Evolutionary conservation across 1,284 basidiomycete genomes (phyloP), one percentile per base, ranked within the genome.

Genomic region (Marasmius fiardii): DNA sequence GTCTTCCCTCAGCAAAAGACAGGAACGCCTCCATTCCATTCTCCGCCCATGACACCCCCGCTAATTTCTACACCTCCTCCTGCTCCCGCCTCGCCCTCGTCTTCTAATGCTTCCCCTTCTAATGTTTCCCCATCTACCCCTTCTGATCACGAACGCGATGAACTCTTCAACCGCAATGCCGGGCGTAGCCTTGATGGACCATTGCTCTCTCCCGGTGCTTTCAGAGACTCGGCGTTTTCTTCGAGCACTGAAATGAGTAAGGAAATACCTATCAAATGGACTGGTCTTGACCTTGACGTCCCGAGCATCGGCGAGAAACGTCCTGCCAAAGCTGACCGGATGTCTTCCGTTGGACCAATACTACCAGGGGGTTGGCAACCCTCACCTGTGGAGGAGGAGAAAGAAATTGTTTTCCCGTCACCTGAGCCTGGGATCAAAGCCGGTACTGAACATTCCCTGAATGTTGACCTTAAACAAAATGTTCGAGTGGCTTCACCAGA

Each of bases 261-360:
- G 14, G 78, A 81, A 43, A 71, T 78, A 51, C 77, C 80, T 7
- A 77, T 82, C 48, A 76, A 77, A 56, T 82, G 82, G 82, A 77
- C 75, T 23, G 81, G 80, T 8, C 62, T 14, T 28, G 26, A 18
- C n/a, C 26, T 20, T 41, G 39, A 41, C 11, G 28, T 14, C 26
- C 18, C 20, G n/a, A n/a, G 12, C 33, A 26, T 67, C 47, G 65
- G 68, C 39, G 64, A 65, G 45, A 69, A 70, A 65, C 65, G 60
- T 65, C 54, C 39, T 14, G 60, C 44, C 45, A 24, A 67, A 55
- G 53, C 60, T 51, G 61, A 66, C 16, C 65, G 62, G 2, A 60
- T 60, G 5, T 71, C 72, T 6, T 55, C 60, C 7, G 67, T 62
- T 41, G 39, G 39, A 11, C 74, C 70, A 12, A 64, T 62, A 26